phyloP scores from a whole-genome alignment of 1,284 basidiomycete genomes.

The Leccinum fuscescens region DNA sequence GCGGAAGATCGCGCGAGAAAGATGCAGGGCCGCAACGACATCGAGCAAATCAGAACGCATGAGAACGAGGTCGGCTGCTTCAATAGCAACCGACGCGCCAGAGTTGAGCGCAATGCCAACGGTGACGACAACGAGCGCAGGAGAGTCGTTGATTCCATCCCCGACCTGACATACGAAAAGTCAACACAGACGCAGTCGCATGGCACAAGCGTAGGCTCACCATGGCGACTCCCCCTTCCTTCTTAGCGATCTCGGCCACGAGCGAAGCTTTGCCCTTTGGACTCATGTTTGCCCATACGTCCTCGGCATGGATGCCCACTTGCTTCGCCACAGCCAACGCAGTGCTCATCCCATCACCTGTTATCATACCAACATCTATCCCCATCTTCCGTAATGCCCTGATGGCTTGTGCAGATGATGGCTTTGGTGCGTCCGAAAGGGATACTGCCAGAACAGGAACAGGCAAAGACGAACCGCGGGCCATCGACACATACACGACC shows the following conservation, averaged over 20 bases:
- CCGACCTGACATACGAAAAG: conserved; percentile 65
- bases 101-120: conserved; percentile 95
- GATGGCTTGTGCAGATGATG: conserved; percentile 80
- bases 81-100: conserved; percentile 95
- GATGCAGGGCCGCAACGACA: conserved; percentile 92
- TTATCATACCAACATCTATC: conserved; percentile 88
- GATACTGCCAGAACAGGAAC: conserved; percentile 71
- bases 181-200: not conserved
- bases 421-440: conserved; percentile 81
- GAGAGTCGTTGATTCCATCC: conserved; percentile 98
- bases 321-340: conserved; percentile 84
- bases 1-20: conserved; percentile 85
- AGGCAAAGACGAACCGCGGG: conserved; percentile 36
- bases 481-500: conserved; percentile 79
- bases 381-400: conserved; percentile 81
- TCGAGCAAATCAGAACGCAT: conserved; percentile 96
- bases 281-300: conserved; percentile 87
- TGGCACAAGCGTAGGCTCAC: conserved; percentile 42
- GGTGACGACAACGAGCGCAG: conserved; percentile 91
- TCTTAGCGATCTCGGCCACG: conserved; percentile 75
- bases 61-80: conserved; percentile 96
- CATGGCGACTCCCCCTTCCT: conserved; percentile 80
- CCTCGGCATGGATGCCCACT: conserved; percentile 78
- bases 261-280: conserved; percentile 90
- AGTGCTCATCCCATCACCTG: conserved; percentile 82